These are phyloP conservation scores for Iodosphaeria phyllophila DNA, from an alignment of 2,329 filamentous ascomycete genomes.

Conservation along the genomic window DNA sequence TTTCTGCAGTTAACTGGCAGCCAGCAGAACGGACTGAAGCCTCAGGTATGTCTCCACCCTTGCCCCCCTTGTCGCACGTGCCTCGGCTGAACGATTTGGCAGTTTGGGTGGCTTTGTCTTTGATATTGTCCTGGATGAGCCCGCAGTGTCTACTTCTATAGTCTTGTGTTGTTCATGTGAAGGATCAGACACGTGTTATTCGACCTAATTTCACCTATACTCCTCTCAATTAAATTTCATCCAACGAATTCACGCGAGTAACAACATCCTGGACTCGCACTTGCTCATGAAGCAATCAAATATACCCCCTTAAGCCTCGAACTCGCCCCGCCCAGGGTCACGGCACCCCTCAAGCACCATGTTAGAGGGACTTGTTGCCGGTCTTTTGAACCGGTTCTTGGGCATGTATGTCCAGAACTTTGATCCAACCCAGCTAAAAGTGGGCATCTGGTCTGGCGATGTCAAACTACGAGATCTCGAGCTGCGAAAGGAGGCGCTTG, in stretches of 20 bases:
- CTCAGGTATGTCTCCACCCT: no score
- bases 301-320: conserved; percentile 9
- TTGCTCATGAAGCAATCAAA: conserved; percentile 13
- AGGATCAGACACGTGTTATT: no score
- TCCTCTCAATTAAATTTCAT: no score
- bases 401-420: conserved; percentile 99
- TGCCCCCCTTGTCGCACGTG: no score
- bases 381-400: conserved; percentile 95
- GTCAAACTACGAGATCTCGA: conserved; percentile 89
- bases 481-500: conserved; percentile 81
- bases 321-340: conserved; percentile 49
- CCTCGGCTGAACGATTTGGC: no score
- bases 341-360: conserved; percentile 49
- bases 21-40: no score
- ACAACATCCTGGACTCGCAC: conserved; percentile 1
- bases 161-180: no score
- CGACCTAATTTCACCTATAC: no score
- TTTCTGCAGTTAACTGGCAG: no score
- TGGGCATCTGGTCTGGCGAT: conserved; percentile 97
- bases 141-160: no score
- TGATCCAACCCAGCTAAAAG: conserved; percentile 91
- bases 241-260: neutral
- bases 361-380: conserved; percentile 93
- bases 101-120: no score
- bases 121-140: no score